Evolutionary conservation across 768 basidiomycete species (phyloP).

Genomic region (Rhizopogon vesiculosus): DNA sequence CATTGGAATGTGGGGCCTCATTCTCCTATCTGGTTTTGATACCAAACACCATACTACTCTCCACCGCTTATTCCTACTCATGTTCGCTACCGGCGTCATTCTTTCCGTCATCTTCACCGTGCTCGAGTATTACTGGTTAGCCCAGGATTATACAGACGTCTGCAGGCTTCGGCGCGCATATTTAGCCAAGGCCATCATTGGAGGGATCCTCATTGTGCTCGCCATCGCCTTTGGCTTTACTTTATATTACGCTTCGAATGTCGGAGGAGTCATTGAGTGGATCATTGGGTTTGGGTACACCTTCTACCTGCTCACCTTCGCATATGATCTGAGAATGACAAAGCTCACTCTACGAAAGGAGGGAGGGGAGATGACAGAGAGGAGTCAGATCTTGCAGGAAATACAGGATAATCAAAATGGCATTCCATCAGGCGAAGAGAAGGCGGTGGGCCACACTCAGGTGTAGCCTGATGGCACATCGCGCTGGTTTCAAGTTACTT

Average conservation of each 20-base stretch:
- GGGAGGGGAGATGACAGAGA: conserved; percentile 1
- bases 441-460: not conserved
- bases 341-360: conserved; percentile 17
- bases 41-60: conserved; percentile 45
- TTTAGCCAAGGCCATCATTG: conserved; percentile 57
- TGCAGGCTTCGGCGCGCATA: conserved; percentile 50
- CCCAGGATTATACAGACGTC: conserved; percentile 45
- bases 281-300: conserved; percentile 66
- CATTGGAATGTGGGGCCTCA: conserved; percentile 61
- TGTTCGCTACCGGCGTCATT: conserved; percentile 71
- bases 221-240: conserved; percentile 60
- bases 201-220: conserved; percentile 49
- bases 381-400: not conserved
- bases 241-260: conserved; percentile 39
- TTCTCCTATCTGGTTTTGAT: conserved; percentile 69
- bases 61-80: conserved; percentile 60
- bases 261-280: conserved; percentile 74
- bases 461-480: not conserved
- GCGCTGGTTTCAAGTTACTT: not conserved
- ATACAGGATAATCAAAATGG: not conserved
- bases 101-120: conserved; percentile 74
- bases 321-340: conserved; percentile 61
- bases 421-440: not conserved
- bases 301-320: conserved; percentile 70
- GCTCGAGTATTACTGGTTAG: conserved; percentile 65